Evolutionary conservation across 169 alveolate genomes (phyloP).

Genomic region (Hepatocystis sp.): DNA sequence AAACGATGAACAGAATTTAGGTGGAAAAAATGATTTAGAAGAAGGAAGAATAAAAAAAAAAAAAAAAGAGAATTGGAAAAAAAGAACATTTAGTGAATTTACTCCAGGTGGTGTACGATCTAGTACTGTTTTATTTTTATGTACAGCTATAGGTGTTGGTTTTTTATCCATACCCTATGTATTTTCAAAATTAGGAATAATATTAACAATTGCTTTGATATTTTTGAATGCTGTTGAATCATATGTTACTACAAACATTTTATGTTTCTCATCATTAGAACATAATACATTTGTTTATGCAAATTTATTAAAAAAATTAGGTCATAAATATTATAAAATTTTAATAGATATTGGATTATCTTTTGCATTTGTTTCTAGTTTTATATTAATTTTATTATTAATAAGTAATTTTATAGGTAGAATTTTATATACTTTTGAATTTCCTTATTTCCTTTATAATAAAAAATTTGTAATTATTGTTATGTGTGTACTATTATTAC

Average conservation of each 20-base stretch:
- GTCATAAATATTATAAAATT: slow-evolving; percentile 34
- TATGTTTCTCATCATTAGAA: slow-evolving; percentile 41
- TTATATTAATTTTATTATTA: slow-evolving; percentile 43
- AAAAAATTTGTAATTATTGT: slow-evolving; percentile 19
- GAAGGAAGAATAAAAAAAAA: slow-evolving; percentile 16
- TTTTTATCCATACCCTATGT: slow-evolving; percentile 59
- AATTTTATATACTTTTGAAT: slow-evolving; percentile 26
- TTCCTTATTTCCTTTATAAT: slow-evolving; percentile 27
- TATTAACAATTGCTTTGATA: slow-evolving; percentile 28
- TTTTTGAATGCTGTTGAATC: slow-evolving; percentile 50
- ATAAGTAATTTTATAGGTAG: slow-evolving; percentile 53
- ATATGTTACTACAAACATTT: slow-evolving; percentile 58
- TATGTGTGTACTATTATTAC: slow-evolving; percentile 28
- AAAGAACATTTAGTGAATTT: slow-evolving; percentile 63
- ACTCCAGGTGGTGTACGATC: slow-evolving; percentile 75
- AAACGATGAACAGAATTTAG: no score
- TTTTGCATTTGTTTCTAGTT: slow-evolving; percentile 56
- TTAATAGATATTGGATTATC: slow-evolving; percentile 46
- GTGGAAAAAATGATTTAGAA: neutral
- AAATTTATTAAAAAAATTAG: slow-evolving; percentile 52
- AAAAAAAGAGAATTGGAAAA: slow-evolving; percentile 51
- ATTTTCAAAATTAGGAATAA: slow-evolving; percentile 59
- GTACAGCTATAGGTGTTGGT: slow-evolving; percentile 74
- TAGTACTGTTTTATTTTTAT: slow-evolving; percentile 58
- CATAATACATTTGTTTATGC: slow-evolving; percentile 75